Evolutionary conservation across 1,284 basidiomycete species (phyloP).

Genomic region (Sporisorium graminicola): DNA sequence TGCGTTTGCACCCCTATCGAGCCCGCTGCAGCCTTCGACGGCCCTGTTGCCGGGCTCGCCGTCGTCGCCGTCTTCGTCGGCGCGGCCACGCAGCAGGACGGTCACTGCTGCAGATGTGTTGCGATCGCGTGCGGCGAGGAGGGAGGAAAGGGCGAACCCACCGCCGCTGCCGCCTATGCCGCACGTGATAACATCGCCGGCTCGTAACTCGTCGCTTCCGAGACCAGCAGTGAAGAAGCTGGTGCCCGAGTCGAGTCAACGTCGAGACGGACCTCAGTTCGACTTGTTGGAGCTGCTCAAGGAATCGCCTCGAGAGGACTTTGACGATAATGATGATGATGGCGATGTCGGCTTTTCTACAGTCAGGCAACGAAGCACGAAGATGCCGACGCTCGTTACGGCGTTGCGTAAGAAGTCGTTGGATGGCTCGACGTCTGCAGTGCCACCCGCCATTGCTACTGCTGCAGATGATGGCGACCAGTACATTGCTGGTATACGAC

Average conservation of each 20-base stretch:
- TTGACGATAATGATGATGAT: slow-evolving; percentile 7
- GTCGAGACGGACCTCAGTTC: slow-evolving; percentile 18
- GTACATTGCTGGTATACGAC: slow-evolving; percentile 37
- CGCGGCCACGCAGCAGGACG: slow-evolving; percentile 30
- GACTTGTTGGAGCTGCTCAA: slow-evolving; percentile 34
- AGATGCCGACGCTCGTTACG: no score
- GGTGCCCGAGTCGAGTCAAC: slow-evolving; percentile 35
- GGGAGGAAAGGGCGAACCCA: not conserved
- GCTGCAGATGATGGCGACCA: slow-evolving; percentile 3
- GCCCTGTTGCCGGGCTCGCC: slow-evolving; percentile 3
- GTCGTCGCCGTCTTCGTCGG: slow-evolving; percentile 12
- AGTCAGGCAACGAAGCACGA: slow-evolving; percentile 6
- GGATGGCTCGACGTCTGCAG: slow-evolving; percentile 4
- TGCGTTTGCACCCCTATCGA: slow-evolving; percentile 13
- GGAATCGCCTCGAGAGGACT: not conserved
- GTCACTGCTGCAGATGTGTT: slow-evolving; percentile 38
- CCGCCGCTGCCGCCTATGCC: slow-evolving; percentile 6
- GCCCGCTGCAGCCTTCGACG: slow-evolving; percentile 15
- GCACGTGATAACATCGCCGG: not conserved
- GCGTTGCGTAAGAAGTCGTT: slow-evolving; percentile 19
- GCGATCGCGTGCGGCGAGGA: slow-evolving; percentile 7
- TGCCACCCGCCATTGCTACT: not conserved
- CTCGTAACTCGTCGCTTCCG: slow-evolving; percentile 23
- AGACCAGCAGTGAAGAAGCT: slow-evolving; percentile 3
- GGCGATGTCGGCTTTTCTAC: slow-evolving; percentile 8